phyloP scores from a whole-genome alignment of 2,329 filamentous ascomycete species.

The Pseudogymnoascus sp. region DNA sequence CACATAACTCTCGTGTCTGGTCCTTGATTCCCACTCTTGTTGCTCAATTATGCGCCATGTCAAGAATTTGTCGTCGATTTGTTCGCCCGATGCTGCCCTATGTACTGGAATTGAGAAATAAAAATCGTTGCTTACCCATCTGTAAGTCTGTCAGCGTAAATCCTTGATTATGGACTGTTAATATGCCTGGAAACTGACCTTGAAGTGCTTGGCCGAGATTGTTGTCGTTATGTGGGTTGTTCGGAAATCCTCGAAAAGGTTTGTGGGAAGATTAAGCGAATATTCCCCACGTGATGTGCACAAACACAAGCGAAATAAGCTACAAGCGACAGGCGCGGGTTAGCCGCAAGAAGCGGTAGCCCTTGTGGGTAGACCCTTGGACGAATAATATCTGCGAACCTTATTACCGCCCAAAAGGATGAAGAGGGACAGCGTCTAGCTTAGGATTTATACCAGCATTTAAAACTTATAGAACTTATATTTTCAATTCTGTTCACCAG shows the following conservation, averaged over 20 bases:
- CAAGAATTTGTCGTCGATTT: constrained; percentile 2
- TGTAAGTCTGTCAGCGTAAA: constrained; percentile 32
- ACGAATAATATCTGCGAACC: background rate
- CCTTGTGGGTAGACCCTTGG: constrained; percentile 6
- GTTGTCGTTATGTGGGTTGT: constrained; percentile 34
- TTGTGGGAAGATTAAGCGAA: constrained; percentile 9
- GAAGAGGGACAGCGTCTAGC: too few species aligned
- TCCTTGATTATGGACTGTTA: constrained; percentile 17
- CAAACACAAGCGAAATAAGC: constrained; percentile 5
- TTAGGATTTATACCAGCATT: too few species aligned
- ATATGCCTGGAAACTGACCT: constrained; percentile 35
- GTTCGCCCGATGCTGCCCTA: background rate
- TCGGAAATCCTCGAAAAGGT: constrained; percentile 9
- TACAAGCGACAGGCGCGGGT: constrained; percentile 1
- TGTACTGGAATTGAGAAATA: constrained; percentile 16
- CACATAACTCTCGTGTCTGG: background rate
- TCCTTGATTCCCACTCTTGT: background rate
- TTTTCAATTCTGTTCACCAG: too few species aligned
- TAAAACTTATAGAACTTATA: too few species aligned
- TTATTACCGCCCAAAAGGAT: too few species aligned
- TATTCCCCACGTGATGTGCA: constrained; percentile 3
- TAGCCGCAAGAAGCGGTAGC: constrained; percentile 1
- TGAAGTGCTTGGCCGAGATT: constrained; percentile 38
- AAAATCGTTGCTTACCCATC: constrained; percentile 52
- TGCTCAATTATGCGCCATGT: constrained; percentile 1